Evolutionary conservation across 1,139 yeast genomes (phyloP), one percentile per base, ranked within the genome.

Genomic region (Geotrichum phurueaensis): DNA sequence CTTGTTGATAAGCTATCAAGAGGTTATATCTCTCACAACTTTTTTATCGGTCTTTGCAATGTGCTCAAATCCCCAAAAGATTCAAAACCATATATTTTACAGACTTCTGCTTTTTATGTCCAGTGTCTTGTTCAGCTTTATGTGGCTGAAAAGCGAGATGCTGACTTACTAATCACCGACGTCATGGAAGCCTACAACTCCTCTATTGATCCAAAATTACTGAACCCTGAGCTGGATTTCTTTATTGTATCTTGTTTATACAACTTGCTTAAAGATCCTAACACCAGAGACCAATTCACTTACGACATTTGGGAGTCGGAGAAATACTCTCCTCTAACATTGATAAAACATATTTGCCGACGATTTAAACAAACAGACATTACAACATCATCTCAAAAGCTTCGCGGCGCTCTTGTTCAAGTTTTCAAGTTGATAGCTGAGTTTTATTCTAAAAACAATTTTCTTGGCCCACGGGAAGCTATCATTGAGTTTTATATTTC

Each of bases 241-340:
- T 68, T 56, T 54, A 54, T 29, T 66, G 71, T 54, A 62, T 54
- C 51, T n/a, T 29, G 25, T 18, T 10, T 74, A 12, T 63, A 62
- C 29, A 66, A 63, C n/a, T 56, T 75, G 3, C 60, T 74, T 10
- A 48, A 63, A 6, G 65, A 68, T 36, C 60, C 59, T 15, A 57
- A 54, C 2, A 57, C 72, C 22, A 61, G 67, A 27, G 59, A 64
- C 3, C 56, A 61, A 25, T 68, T 75, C 43, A 66, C 70, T 15
- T 72, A 66, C 65, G 82, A 81, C 53, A 68, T 79, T 22, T 84
- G 86, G 86, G 78, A 79, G 62, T 75, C 83, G 0, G 68, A 75
- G 1, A 70, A 75, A 1, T 66, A 69, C 18, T 81, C 85, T 2
- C 76, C 84, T 0, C 78, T 78, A 55, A 80, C 76, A 18, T 64